Conservation (phyloP, 2,329 filamentous ascomycete genomes). For the Microdochium trichocladiopsis region DNA sequence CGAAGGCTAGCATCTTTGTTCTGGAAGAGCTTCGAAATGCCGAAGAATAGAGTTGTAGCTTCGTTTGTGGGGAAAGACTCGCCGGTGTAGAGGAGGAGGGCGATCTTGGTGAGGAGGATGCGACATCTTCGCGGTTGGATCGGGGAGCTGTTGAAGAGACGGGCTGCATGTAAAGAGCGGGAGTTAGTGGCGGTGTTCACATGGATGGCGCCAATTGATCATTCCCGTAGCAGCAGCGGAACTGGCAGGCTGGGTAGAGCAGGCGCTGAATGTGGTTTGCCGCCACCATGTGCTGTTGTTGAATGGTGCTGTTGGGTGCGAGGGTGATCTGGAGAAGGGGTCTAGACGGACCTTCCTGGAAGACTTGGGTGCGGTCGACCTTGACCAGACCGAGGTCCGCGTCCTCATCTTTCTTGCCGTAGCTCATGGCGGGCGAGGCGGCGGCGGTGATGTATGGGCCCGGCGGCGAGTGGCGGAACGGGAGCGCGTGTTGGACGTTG, state of each 20-base stretch:
- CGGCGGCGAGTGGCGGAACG: conserved; percentile 3
- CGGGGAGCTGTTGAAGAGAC: conserved; percentile 94
- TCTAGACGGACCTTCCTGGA: conserved; percentile 79
- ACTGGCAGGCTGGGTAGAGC: background rate
- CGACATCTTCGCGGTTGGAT: conserved; percentile 97
- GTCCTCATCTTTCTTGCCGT: conserved; percentile 99
- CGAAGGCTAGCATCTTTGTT: conserved; percentile 97
- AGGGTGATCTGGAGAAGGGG: conserved; percentile 8
- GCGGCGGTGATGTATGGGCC: conserved; percentile 6
- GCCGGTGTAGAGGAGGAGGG: conserved; percentile 90
- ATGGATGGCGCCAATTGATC: background rate
- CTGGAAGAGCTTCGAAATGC: conserved; percentile 98
- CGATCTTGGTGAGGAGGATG: conserved; percentile 94
- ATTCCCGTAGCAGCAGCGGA: background rate
- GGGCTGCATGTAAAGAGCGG: conserved; percentile 49
- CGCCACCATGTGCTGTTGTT: background rate
- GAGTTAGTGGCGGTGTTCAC: conserved; percentile 4
- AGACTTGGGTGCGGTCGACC: conserved; percentile 95
- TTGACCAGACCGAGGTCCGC: conserved; percentile 89
- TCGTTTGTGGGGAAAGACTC: conserved; percentile 96
- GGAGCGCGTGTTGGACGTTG: conserved; percentile 13
- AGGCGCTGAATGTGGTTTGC: background rate
- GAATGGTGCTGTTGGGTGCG: background rate
- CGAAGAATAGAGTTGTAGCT: conserved; percentile 96
- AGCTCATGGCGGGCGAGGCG: conserved; percentile 66